Percentiles rank a stretch among this genome's conserved stretches.
These are phyloP conservation scores for Pseudocercospora fuligena DNA, from an alignment of 2,329 filamentous ascomycete genomes.

Conservation along the genomic window DNA sequence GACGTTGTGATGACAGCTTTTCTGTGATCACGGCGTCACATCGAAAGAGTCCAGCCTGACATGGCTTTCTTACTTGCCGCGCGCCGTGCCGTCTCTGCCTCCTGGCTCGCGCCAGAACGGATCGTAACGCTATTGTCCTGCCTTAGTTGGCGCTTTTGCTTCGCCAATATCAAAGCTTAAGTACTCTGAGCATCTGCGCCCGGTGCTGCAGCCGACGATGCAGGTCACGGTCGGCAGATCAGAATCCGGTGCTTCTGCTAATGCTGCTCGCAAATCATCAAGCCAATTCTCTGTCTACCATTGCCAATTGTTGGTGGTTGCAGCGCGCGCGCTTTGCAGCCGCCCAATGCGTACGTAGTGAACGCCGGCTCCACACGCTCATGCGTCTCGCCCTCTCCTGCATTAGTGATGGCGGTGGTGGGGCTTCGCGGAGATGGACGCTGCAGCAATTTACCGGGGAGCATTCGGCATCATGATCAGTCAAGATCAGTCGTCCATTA, in stretches of 20 bases:
- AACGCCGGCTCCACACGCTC: conserved; percentile 14
- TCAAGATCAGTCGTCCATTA: conserved; percentile 30
- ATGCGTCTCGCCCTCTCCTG: conserved; percentile 15
- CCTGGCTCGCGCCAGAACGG: conserved; percentile 15
- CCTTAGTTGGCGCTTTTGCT: not conserved
- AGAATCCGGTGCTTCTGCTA: not conserved
- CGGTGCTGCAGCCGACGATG: conserved; percentile 11
- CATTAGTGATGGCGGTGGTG: conserved; percentile 11
- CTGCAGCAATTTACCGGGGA: not conserved
- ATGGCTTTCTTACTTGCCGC: conserved; percentile 5
- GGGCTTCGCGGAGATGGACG: conserved; percentile 1
- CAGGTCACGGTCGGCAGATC: not conserved
- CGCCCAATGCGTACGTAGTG: not conserved
- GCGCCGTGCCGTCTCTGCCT: conserved; percentile 18
- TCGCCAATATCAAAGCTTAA: conserved; percentile 7
- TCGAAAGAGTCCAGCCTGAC: not conserved
- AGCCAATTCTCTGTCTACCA: not conserved
- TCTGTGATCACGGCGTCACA: not conserved
- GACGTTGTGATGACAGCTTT: not conserved
- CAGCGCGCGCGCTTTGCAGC: conserved; percentile 5
- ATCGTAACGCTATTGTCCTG: conserved; percentile 10
- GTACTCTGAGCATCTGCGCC: not conserved
- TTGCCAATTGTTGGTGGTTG: not conserved
- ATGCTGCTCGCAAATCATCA: not conserved
- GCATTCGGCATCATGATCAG: not conserved